Evolutionary conservation across 2,329 filamentous ascomycete species (phyloP).

Genomic region (Fragosphaeria purpurea): DNA sequence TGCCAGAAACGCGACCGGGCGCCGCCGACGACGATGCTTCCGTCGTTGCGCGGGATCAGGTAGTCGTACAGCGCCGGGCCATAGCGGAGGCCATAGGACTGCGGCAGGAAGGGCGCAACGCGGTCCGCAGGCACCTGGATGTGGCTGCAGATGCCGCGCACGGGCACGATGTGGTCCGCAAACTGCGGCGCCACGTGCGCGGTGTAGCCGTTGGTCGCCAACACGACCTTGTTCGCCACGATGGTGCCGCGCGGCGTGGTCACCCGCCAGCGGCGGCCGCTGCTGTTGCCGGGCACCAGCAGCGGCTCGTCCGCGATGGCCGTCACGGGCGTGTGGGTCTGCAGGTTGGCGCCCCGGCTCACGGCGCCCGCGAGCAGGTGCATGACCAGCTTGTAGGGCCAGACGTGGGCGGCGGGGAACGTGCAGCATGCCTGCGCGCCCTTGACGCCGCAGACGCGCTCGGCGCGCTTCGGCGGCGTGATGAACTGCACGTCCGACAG

Average conservation of each 20-base stretch:
- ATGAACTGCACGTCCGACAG: conserved; percentile 19
- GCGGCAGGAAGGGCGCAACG: neutral
- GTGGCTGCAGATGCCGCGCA: conserved; percentile 31
- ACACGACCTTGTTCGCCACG: conserved; percentile 14
- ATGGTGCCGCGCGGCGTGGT: conserved; percentile 11
- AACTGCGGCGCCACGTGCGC: conserved; percentile 18
- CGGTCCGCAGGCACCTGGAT: neutral
- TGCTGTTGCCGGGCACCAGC: neutral
- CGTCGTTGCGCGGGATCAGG: conserved; percentile 33
- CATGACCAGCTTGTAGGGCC: conserved; percentile 22
- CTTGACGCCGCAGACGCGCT: conserved; percentile 21
- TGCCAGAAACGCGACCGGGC: conserved; percentile 21
- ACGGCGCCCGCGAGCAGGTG: conserved; percentile 15
- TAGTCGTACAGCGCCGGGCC: conserved; percentile 21
- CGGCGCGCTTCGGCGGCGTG: conserved; percentile 11
- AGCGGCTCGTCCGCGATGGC: conserved; percentile 11
- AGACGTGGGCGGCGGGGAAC: conserved; percentile 17
- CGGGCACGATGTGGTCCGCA: conserved; percentile 27
- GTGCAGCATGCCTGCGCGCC: conserved; percentile 22
- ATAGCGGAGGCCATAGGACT: conserved; percentile 2
- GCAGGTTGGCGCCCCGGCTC: conserved; percentile 15
- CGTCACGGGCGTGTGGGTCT: conserved; percentile 15
- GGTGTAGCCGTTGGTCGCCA: conserved; percentile 23
- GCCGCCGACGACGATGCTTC: conserved; percentile 31
- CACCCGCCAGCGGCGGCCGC: conserved; percentile 10